Conservation (phyloP, 164 flowering plant species). For the Platanus orientalis region DNA sequence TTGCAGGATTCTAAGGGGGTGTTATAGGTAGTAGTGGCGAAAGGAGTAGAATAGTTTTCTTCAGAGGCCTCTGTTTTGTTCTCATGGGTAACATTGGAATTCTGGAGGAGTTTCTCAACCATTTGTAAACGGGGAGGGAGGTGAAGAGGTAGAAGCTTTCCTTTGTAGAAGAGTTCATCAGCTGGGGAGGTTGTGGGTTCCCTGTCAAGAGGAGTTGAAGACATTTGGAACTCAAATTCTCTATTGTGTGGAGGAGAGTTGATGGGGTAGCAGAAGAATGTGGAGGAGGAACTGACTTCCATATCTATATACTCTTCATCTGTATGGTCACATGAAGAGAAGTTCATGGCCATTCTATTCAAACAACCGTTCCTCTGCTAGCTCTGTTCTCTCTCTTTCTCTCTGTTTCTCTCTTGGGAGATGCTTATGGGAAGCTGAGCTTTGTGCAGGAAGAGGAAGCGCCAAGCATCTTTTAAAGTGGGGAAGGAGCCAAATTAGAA, state of each 20-base stretch:
- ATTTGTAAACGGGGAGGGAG: conserved; percentile 78
- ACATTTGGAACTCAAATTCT: conserved; percentile 90
- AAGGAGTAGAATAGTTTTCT: conserved; percentile 7
- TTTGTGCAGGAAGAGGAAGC: neutral
- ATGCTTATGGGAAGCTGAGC: neutral
- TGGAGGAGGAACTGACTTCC: conserved; percentile 48
- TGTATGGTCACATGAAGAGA: conserved; percentile 25
- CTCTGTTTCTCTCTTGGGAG: neutral
- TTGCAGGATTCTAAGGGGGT: conserved; percentile 61
- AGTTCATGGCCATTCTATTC: conserved; percentile 35
- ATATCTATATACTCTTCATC: conserved; percentile 91
- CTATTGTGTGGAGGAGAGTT: conserved; percentile 28
- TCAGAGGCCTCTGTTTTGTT: conserved; percentile 15
- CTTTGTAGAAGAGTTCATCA: conserved; percentile 91
- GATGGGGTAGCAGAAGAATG: conserved; percentile 25
- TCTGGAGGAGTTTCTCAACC: conserved; percentile 59
- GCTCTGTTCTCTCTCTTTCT: neutral
- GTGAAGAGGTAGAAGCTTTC: conserved; percentile 86
- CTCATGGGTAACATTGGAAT: conserved; percentile 16
- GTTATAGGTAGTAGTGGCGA: conserved; percentile 15
- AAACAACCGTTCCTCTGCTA: no score
- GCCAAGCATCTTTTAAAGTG: neutral
- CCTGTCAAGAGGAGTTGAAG: conserved; percentile 29
- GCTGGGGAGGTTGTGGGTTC: conserved; percentile 59
- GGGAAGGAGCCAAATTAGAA: neutral